Conservation (phyloP, 345 rosid genomes). For the Turritis glabra region DNA sequence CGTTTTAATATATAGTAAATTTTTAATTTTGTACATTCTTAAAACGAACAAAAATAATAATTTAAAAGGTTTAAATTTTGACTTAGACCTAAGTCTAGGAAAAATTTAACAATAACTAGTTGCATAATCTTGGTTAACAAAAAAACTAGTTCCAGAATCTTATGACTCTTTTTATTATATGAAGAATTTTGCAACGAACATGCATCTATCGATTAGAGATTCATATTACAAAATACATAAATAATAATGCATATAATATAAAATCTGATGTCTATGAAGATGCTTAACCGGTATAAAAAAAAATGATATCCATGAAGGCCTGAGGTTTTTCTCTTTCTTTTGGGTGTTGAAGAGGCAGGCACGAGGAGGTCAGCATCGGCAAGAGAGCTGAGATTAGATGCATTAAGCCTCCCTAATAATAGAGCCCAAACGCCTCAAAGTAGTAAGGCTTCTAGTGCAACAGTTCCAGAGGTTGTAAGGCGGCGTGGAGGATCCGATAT, state of each 20-base stretch:
- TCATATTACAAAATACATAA: not conserved
- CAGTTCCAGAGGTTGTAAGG: not conserved
- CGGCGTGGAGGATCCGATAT: slow-evolving; percentile 39
- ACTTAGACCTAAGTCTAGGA: too few species aligned
- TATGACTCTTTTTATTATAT: not conserved
- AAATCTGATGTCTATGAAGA: not conserved
- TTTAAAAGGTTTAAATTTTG: not conserved
- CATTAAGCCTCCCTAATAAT: slow-evolving; percentile 7
- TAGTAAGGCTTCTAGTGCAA: slow-evolving; percentile 1
- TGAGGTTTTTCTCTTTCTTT: not conserved
- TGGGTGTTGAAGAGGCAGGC: slow-evolving; percentile 19
- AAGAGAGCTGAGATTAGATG: slow-evolving; percentile 22
- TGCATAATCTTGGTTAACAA: not conserved
- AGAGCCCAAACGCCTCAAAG: slow-evolving; percentile 13
- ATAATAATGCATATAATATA: not conserved
- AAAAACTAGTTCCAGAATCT: not conserved
- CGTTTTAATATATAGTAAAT: too few species aligned
- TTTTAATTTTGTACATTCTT: too few species aligned
- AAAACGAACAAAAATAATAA: not conserved
- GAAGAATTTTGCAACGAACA: not conserved
- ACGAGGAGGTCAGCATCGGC: slow-evolving; percentile 38
- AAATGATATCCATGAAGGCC: not conserved
- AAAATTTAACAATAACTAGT: too few species aligned
- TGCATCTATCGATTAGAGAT: not conserved
- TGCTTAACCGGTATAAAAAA: not conserved